Evolutionary conservation across 1,139 yeast species (phyloP).

Genomic region (Arxiozyma slooffiae): DNA sequence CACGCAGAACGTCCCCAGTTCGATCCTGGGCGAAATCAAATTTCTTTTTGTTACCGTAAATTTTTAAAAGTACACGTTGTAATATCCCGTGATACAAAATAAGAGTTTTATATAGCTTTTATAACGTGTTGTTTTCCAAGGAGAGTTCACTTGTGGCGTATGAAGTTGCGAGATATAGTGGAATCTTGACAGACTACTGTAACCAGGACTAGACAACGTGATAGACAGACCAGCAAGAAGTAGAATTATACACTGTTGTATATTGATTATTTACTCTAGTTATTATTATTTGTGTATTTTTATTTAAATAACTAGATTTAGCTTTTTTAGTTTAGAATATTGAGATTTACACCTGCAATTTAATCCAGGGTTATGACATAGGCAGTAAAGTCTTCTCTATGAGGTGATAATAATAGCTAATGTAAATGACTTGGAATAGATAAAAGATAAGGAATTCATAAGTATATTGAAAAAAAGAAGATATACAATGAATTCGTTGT

Average conservation of each 20-base stretch:
- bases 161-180: no score
- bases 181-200: no score
- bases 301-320: neutral
- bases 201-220: neutral
- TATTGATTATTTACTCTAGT: neutral
- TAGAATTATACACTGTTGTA: neutral
- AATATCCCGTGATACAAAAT: neutral
- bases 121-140: neutral
- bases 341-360: neutral
- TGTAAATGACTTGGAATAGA: no score
- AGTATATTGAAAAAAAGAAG: no score
- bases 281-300: no score
- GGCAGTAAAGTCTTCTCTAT: no score
- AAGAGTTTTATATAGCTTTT: no score
- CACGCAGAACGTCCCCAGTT: conserved; percentile 99
- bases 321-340: no score
- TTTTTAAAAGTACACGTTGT: neutral
- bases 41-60: conserved; percentile 7
- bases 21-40: conserved; percentile 99
- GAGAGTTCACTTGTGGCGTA: no score
- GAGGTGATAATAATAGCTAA: no score
- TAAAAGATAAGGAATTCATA: no score
- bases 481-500: no score
- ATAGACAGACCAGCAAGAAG: neutral
- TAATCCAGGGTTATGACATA: neutral